These are phyloP conservation scores for Hanseniaspora guilliermondii DNA, from an alignment of 805 yeast species.

Conservation along the genomic window DNA sequence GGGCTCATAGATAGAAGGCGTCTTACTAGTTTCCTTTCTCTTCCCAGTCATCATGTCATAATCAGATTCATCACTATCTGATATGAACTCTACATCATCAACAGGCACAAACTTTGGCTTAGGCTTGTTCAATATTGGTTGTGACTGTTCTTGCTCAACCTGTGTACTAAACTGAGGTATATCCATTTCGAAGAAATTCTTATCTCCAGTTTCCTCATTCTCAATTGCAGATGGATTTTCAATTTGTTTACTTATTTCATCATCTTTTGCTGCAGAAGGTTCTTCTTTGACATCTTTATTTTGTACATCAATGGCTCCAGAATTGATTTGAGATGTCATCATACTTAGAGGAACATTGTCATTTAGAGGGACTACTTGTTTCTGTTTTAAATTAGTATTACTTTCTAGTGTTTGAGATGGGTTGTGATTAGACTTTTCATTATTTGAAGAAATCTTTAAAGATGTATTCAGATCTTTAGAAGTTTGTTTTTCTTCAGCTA, in stretches of 20 bases:
- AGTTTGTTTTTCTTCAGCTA: too few species aligned
- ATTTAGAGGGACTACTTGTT: not conserved
- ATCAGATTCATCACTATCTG: slow-evolving; percentile 2
- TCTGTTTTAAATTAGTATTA: not conserved
- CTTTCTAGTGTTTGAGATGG: not conserved
- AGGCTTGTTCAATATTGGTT: not conserved
- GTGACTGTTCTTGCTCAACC: not conserved
- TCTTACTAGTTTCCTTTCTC: not conserved
- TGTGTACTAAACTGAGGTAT: not conserved
- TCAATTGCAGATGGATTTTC: not conserved
- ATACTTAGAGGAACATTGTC: too few species aligned
- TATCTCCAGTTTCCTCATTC: not conserved
- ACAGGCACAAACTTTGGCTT: not conserved
- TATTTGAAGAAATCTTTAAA: not conserved
- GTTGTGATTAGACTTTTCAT: not conserved
- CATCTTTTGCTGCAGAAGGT: not conserved
- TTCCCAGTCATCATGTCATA: slow-evolving; percentile 5
- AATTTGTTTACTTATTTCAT: too few species aligned
- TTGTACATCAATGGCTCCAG: too few species aligned
- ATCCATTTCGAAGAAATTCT: not conserved
- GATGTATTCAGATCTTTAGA: not conserved
- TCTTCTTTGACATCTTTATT: not conserved
- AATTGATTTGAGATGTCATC: too few species aligned
- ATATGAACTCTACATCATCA: not conserved
- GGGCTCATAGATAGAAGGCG: not conserved